Base-by-base conservation (phyloP, 129 eudicot genomes). In the Rutidosis leptorrhynchoides region DNA sequence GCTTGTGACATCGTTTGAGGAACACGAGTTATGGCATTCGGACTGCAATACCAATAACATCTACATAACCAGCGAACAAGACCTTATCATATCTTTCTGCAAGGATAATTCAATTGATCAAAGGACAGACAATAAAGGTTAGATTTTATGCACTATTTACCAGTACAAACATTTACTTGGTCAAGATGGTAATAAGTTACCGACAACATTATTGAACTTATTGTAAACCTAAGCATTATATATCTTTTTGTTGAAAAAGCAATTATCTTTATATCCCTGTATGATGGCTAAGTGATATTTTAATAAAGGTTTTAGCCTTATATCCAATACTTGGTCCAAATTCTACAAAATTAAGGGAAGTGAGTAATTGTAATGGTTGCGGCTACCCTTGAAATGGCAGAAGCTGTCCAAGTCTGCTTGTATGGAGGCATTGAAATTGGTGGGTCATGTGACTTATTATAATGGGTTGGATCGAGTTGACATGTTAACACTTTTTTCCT, bases 31-130 rank as follows among this genome's bases (percentile, higher is more conserved):
- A 73, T 81, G 82, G 82, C 86, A 77, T 77, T 27, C 83, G 0
- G 83, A 78, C 67, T 74, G 87, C 78, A 82, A 82, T 21, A 82
- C 87, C 0, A 82, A 78, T 78, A 82, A 82, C 76, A 82, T 82
- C 1, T 70, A 82, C 45, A 82, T 82, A 37, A 82, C 87, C 1
- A 70, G 83, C 55, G 83, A 74, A 43, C 87, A 82, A 64, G 83
- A 72, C 42, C 81, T 82, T 75, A 82, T 82, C 26, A 82, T 82
- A 14, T 82, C 83, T 15, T 82, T 74, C 48, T 82, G 87, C 67
- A 82, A 78, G n/a, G 65, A 61, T 20, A 80, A 78, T 22, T 24
- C 68, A 43, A 79, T 78, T 27, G 83, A 82, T 25, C 83, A 62
- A 12, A 22, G 65, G 33, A 42, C 64, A 1, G 80, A 72, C 6